These are phyloP conservation scores for Yarrowia divulgata DNA, from an alignment of 805 yeast genomes.

Conservation along the genomic window DNA sequence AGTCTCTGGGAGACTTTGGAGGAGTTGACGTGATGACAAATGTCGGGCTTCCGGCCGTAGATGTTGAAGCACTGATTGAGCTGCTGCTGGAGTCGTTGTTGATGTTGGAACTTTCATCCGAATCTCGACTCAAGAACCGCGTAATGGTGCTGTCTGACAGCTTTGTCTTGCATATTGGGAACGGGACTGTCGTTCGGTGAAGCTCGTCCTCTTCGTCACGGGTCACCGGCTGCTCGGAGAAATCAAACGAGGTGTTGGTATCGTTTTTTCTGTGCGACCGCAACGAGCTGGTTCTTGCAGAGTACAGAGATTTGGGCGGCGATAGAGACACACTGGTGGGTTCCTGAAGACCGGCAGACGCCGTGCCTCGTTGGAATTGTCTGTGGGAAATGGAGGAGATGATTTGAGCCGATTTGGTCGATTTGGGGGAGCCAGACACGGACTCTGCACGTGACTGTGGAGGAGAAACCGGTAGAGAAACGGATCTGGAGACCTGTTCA, in stretches of 20 bases:
- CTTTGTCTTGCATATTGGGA: not conserved
- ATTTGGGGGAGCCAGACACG: not conserved
- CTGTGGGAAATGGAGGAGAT: conserved; percentile 3
- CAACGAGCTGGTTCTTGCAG: conserved; percentile 2
- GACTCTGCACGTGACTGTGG: not conserved
- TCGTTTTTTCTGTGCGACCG: conserved; percentile 9
- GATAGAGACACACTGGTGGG: conserved; percentile 1
- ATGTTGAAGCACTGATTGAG: not conserved
- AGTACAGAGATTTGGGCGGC: conserved; percentile 8
- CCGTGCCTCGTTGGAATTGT: not conserved
- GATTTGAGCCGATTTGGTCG: not conserved
- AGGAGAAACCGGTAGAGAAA: not conserved
- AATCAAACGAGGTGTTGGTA: conserved; percentile 15
- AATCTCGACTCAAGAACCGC: not conserved
- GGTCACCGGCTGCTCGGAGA: conserved; percentile 8
- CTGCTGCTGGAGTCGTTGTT: not conserved
- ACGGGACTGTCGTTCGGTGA: not conserved
- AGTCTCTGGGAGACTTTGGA: not conserved
- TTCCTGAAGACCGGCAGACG: conserved; percentile 6
- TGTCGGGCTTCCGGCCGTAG: not conserved
- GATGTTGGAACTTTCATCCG: not conserved
- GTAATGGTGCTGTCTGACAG: conserved; percentile 2
- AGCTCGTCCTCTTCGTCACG: not conserved
- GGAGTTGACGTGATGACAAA: conserved; percentile 21
- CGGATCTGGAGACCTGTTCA: not conserved